Conservation (phyloP, 2,329 filamentous ascomycete genomes). For the Didymella keratinophila region DNA sequence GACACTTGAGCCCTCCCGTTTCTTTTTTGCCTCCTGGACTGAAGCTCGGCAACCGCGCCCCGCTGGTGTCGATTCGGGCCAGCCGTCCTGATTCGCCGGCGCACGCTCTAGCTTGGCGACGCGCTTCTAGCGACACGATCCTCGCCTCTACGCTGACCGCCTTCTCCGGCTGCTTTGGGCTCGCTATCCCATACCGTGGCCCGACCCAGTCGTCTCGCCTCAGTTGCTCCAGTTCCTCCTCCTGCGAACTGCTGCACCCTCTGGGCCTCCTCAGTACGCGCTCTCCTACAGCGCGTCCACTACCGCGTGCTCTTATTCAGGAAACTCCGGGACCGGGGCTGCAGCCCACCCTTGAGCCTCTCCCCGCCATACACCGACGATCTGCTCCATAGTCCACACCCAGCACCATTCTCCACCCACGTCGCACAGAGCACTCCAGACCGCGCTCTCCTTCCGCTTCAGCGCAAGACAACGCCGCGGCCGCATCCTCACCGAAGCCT, state of each 20-base stretch:
- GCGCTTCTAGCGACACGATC: constrained; percentile 24
- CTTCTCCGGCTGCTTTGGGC: constrained; percentile 33
- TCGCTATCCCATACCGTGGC: constrained; percentile 22
- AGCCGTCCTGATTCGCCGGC: constrained; percentile 38
- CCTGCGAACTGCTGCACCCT: constrained; percentile 25
- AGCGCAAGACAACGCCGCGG: constrained; percentile 9
- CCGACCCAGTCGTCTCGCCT: constrained; percentile 29
- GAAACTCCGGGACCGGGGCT: constrained; percentile 23
- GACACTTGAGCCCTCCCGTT: constrained; percentile 19
- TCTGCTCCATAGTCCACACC: constrained; percentile 34
- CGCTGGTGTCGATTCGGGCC: constrained; percentile 25
- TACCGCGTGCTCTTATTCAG: constrained; percentile 10
- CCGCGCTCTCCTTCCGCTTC: constrained; percentile 21
- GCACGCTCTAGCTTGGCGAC: constrained; percentile 33
- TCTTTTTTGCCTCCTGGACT: constrained; percentile 31
- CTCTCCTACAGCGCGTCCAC: constrained; percentile 9
- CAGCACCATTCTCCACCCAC: constrained; percentile 23
- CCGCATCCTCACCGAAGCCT: constrained; percentile 6
- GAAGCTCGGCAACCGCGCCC: constrained; percentile 30
- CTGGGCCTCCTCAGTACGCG: constrained; percentile 12
- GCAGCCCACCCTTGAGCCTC: constrained; percentile 32
- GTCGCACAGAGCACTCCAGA: constrained; percentile 28
- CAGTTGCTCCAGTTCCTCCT: constrained; percentile 22
- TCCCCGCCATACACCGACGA: constrained; percentile 42
- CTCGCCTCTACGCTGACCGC: constrained; percentile 37